Base-by-base conservation (phyloP, 345 rosid genomes). In the Salix viminalis region DNA sequence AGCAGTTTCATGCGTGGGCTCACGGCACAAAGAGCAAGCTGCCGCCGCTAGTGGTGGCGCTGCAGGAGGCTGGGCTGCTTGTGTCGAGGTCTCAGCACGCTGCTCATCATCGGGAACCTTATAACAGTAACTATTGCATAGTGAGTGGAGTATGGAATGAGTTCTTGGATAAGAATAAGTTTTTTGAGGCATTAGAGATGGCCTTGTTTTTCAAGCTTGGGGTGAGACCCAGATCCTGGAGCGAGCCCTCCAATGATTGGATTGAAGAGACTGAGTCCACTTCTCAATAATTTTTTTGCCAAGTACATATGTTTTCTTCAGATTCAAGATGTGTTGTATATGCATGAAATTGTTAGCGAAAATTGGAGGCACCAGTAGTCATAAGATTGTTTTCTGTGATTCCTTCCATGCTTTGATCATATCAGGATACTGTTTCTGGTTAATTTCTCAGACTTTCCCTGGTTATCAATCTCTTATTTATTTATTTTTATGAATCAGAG, bases 1-100 rank as follows among this genome's bases (percentile, higher is more conserved):
- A 91, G 80, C 97, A 90, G 73, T 91, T 91, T 46, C 99, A 95
- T 82, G 89, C 94, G n/a, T 95, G 97, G 99, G 97, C 97, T 68
- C 97, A 93, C 34, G 83, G 96, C 76, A 93, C 94, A 23, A 95
- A 89, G 87, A 90, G 97, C 89, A 90, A 86, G 87, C 77, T 95
- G 62, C 97, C 97, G 0, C 85, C 88, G 5, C 23, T 74, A 2
- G 96, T 91, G 61, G 92, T 88, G 78, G 84, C 86, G 0, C 54
- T 93, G 85, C 99, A 95, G 77, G 97, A 90, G 39, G 84, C 78
- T 0, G 96, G 96, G 3, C 75, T 91, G 76, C 89, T 93, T 0
- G 92, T 95, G 81, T 91, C 97, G 0, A 79, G 97, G 77, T 28
- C 72, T 4, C 91, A 93, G 44, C 99, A 95, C 7, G 87, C 73